Conservation (phyloP, 169 alveolate genomes). For the Perkinsus marinus region DNA sequence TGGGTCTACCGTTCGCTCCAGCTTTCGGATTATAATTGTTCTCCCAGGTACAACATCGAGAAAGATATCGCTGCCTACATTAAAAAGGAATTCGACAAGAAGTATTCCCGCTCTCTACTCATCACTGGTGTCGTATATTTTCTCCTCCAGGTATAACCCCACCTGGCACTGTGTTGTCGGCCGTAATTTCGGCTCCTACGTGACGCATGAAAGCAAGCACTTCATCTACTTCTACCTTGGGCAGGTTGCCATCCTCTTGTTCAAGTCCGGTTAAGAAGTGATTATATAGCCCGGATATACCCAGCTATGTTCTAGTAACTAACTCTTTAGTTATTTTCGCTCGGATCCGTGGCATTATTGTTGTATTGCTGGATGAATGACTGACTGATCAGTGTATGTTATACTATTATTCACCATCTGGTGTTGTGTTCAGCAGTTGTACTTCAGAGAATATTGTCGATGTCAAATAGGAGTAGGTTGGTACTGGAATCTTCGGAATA, state of each 20-base stretch:
- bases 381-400: background rate
- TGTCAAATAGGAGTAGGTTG: too few species aligned
- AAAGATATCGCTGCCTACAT: constrained; percentile 96
- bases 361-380: background rate
- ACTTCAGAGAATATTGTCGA: background rate
- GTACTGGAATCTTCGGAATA: too few species aligned
- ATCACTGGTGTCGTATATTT: background rate
- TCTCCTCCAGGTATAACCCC: constrained; percentile 29
- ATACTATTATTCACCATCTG: background rate
- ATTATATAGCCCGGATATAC: background rate
- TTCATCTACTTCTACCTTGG: constrained; percentile 98
- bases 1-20: constrained; percentile 9
- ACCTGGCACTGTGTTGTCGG: constrained; percentile 99
- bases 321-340: background rate
- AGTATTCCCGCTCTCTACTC: constrained; percentile 62
- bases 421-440: background rate
- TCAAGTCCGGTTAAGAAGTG: constrained; percentile 84
- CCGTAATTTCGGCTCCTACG: constrained; percentile 96
- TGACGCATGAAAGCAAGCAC: constrained; percentile 98
- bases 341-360: background rate
- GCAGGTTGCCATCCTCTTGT: constrained; percentile 90
- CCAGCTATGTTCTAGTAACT: background rate
- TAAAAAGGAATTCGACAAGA: constrained; percentile 97
- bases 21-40: background rate
- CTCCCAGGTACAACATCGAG: constrained; percentile 59